Base-by-base conservation (phyloP, 2,329 filamentous ascomycete species). In the Falciphora oryzae region DNA sequence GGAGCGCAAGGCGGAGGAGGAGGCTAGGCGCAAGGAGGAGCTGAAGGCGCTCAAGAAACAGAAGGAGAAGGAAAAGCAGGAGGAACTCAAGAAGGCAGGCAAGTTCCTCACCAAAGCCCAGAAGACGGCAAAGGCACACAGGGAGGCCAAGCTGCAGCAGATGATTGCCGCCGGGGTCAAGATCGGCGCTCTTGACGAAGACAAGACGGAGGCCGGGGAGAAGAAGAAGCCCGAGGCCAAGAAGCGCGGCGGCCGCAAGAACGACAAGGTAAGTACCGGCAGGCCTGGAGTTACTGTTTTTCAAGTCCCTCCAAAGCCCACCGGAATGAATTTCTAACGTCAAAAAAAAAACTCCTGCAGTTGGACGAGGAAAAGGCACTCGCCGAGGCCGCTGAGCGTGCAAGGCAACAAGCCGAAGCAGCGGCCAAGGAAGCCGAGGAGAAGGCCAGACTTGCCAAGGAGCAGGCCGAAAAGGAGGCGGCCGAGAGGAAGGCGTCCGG, bases 21-120 rank as follows among this genome's bases (percentile, higher is more conserved):
- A 93, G 71, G 75, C 79, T 65, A 87, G 88, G 78, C 83, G 82
- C 65, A 87, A 81, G 69, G 90, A 91, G 71, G 92, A 94, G 73
- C 86, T 87, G 63, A 91, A 86, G 76, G 87, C 87, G 1, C 78
- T 87, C 58, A 94, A 91, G 83, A 95, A 94, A 81, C 90, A 92
- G 72, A 92, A 86, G 74, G 92, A 96, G 72, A 94, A 91, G 81
- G 90, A 93, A 75, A 91, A 85, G 77, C 88, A 94, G 66, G 92
- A 95, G 73, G 89, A 94, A 78, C 85, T 92, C 65, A 95, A 94
- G 84, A 92, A 90, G 75, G 91, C 93, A 75, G 92, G 92, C 75
- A 94, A 92, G 73, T 94, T 90, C 77, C 79, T 94, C 72, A 94
- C 91, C 69, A 93, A 94, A 78, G 91, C 91, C 18, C 91, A 96